Base-by-base conservation (phyloP, 1,139 yeast genomes). In the Lipomyces yarrowii region DNA sequence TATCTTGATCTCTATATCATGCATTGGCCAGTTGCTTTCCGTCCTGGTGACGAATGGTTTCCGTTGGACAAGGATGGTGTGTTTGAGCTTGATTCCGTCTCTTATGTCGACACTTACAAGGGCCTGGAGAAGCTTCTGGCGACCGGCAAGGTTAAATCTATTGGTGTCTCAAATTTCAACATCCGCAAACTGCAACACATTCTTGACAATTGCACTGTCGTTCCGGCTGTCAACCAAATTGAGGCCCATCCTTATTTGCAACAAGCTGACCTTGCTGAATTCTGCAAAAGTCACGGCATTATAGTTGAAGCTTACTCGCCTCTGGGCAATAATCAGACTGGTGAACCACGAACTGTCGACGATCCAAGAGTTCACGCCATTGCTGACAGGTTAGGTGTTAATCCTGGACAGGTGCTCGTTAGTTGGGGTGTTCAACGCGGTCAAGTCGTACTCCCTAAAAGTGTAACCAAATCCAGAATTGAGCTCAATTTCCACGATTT, bases 1-100 rank as follows among this genome's bases (percentile, higher is more conserved):
- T 91, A 91, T 74, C 87, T 92, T 67, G 97, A 92, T 76, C 81
- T 92, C 72, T 88, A 88, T 76, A 82, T 92, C 76, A 84, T 90
- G 73, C 98, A 92, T 79, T 91, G 96, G 96, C 97, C 97, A 2
- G 82, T 84, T 63, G 83, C 84, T 67, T 81, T 82, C 67, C 78
- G 76, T 71, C 79, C 79, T 53, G 80, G 81, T 26, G 57, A 55
- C 46, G 57, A 32, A 68, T 74, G 39, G 69, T 80, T 60, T 86
- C 87, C 64, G 65, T 67, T 18, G 72, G 74, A 33, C 77, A 92
- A 90, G 79, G 80, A 84, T 68, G 78, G 89, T 66, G 69, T 85
- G 72, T 59, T 59, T 33, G 76, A 76, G 57, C 78, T 86, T 60
- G 88, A 86, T 53, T 96, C 96, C 74, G 90, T 90, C 59, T 88